phyloP scores from a whole-genome alignment of 2,329 filamentous ascomycete genomes.

The Aureobasidium namibiae region DNA sequence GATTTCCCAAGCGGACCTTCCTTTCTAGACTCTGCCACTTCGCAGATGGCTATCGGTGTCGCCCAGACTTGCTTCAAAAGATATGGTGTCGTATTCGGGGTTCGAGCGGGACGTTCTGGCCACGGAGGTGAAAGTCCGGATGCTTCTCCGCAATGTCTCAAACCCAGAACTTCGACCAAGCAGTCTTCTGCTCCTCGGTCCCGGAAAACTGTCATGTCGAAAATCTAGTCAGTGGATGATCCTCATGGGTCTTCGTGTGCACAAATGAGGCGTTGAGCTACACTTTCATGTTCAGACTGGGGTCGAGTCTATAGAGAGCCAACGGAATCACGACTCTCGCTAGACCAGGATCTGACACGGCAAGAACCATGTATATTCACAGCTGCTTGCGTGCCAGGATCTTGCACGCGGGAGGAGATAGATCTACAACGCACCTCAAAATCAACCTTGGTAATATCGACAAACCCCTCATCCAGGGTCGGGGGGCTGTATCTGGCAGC shows the following conservation, averaged over 20 bases:
- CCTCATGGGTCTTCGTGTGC: neutral
- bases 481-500: slow-evolving; percentile 65
- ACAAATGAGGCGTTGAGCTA: neutral
- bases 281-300: neutral
- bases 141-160: slow-evolving; percentile 16
- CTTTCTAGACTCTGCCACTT: slow-evolving; percentile 1
- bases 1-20: neutral
- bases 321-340: neutral
- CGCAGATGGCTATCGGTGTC: neutral
- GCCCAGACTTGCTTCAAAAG: neutral
- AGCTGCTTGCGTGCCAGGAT: neutral
- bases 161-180: slow-evolving; percentile 75
- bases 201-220: slow-evolving; percentile 53
- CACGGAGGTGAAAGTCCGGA: neutral
- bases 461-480: slow-evolving; percentile 67
- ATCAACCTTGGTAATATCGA: slow-evolving; percentile 65
- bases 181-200: slow-evolving; percentile 54
- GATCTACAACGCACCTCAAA: slow-evolving; percentile 51
- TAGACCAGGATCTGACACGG: neutral
- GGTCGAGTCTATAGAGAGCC: neutral
- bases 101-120: slow-evolving; percentile 1
- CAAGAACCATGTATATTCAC: neutral
- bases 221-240: neutral
- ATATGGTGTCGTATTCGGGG: neutral
- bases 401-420: neutral